Evolutionary conservation across 257 asterid species (phyloP), one percentile per base, ranked within the genome.

Genomic region (Nemophila menziesii): DNA sequence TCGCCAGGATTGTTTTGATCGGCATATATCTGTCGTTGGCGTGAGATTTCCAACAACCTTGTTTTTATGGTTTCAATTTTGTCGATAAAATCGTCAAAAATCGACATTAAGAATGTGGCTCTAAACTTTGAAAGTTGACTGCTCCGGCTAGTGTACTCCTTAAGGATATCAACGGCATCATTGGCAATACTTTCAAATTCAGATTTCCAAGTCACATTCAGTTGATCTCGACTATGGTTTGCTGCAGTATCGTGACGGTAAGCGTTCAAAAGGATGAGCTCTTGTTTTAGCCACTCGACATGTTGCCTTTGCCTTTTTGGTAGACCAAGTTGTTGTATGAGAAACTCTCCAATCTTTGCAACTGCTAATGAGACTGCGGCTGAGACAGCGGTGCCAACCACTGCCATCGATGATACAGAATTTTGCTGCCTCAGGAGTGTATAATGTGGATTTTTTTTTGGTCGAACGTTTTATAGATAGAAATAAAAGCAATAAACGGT

Each of bases 201-300:
- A 47, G 20, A 17, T 5, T 26, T 13, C 42, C 52, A 29, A 4
- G 11, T 39, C 40, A 19, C 11, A 20, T 34, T 34, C 21, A 7
- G 42, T 2, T 29, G 36, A 29, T 29, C 36, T 29, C 5, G 5
- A 7, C 36, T 29, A 2, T 7, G 36, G 12, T 29, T 7, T 26
- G 6, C 10, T 29, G 12, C 5, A 2, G 36, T 13, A 5, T 29
- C 36, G 8, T 2, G 12, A 29, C 8, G 36, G 36, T 7, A 29
- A 29, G 36, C 8, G 8, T 29, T 10, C 54, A 33, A 33, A 9
- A 4, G 36, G 1, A 8, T 13, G 9, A 49, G 15, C 45, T 49
- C 55, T 11, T 36, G n/a, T 34, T 13, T 0, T 20, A 49, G 45
- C 45, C 45, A 49, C 36, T 14, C 10, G 14, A 49, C 45, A n/a